A percentile compares a stretch with the other conserved stretches of the same genome.
Evolutionary conservation across 345 rosid genomes (phyloP).

Genomic region (Lagerstroemia speciosa): DNA sequence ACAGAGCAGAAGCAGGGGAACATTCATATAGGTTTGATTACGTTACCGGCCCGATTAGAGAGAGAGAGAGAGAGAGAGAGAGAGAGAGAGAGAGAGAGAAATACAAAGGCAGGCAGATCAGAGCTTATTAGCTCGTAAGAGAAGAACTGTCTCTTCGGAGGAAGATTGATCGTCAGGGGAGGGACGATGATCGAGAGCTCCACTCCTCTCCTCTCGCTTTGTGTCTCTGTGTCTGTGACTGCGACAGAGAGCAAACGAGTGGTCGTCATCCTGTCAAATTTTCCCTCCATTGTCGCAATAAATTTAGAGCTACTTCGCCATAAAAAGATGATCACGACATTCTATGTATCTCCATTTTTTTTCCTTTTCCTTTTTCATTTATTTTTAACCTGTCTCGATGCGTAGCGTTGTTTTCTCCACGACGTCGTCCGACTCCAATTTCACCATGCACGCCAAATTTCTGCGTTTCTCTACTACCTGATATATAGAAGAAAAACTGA

Average conservation of each 20-base stretch:
- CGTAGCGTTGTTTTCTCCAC: not conserved
- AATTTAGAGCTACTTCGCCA: slow-evolving; percentile 1
- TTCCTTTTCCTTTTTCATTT: too few relatives aligned
- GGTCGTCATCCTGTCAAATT: slow-evolving; percentile 8
- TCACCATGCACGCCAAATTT: too few relatives aligned
- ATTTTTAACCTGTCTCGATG: not conserved
- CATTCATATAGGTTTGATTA: slow-evolving; percentile 1
- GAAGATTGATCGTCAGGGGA: not conserved
- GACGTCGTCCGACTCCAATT: not conserved
- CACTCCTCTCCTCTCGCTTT: not conserved
- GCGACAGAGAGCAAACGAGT: not conserved
- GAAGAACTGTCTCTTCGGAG: not conserved
- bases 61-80: too few relatives aligned
- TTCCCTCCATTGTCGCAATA: slow-evolving; percentile 4
- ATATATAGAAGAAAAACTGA: too few relatives aligned
- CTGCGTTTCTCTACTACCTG: too few relatives aligned
- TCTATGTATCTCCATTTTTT: not conserved
- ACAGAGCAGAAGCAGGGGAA: not conserved
- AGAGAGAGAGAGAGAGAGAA: not conserved
- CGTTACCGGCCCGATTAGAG: slow-evolving; percentile 19
- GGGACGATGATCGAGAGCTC: not conserved
- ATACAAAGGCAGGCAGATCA: not conserved
- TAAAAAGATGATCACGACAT: slow-evolving; percentile 4
- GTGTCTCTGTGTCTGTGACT: not conserved
- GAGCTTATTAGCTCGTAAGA: not conserved